These are phyloP conservation scores for Pseudocercospora eumusae DNA, from an alignment of 2,329 filamentous ascomycete genomes.

Conservation along the genomic window DNA sequence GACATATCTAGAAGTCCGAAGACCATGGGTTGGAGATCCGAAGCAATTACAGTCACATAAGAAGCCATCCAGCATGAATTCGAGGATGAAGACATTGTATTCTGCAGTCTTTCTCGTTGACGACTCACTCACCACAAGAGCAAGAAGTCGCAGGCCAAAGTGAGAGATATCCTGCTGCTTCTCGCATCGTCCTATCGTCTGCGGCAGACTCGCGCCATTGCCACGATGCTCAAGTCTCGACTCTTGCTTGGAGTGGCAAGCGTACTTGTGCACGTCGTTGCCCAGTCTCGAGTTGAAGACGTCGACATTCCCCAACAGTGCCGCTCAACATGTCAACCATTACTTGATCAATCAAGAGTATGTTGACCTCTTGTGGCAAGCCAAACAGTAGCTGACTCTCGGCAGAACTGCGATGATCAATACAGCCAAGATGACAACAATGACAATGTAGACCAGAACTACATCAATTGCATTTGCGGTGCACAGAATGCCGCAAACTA, in stretches of 20 bases:
- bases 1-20: slow-evolving; percentile 1
- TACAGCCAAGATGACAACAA: slow-evolving; percentile 2
- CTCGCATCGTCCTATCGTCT: not conserved
- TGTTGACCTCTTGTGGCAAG: not conserved
- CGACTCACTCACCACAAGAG: not conserved
- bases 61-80: not conserved
- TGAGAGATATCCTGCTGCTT: not conserved
- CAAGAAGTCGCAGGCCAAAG: not conserved
- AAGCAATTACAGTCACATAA: slow-evolving; percentile 2
- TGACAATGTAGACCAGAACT: not conserved
- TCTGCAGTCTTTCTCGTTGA: not conserved
- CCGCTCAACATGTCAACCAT: not conserved
- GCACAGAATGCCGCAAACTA: slow-evolving; percentile 3
- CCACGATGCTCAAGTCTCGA: not conserved
- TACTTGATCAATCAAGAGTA: slow-evolving; percentile 6
- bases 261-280: not conserved
- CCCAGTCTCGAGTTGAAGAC: slow-evolving; percentile 1
- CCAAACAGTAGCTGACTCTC: not conserved
- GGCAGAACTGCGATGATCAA: not conserved
- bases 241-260: not conserved
- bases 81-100: not conserved
- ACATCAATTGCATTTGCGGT: not conserved
- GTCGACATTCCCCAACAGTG: not conserved
- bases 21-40: slow-evolving; percentile 1
- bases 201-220: not conserved